Base-by-base conservation (phyloP, 805 yeast genomes). In the Sugiyamaella boreocaroliniensis region DNA sequence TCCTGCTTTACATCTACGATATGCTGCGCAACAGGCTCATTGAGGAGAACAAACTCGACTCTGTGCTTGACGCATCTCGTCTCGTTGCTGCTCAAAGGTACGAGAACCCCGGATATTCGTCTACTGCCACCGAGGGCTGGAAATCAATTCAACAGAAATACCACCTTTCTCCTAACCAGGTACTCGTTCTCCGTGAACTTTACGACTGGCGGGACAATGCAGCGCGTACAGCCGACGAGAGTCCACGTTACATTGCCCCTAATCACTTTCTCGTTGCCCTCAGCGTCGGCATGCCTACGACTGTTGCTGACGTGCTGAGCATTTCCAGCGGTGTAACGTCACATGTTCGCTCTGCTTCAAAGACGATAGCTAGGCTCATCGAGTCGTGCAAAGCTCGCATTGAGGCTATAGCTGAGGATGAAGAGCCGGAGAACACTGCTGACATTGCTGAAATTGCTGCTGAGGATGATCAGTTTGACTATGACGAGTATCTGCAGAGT, bases 191-290 rank as follows among this genome's bases (percentile, higher is more conserved):
- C 15, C 80, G 76, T 55, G 79, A 71, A 0, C 71, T 93, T 16
- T 87, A 78, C 60, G 74, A 79, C 43, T 93, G 97, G 97, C 79
- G 99, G 67, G 98, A 93, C 65, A 48, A 55, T 1, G 63, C 77
- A 37, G 98, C 97, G 1, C 76, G 95, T 58, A 59, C 71, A 40
- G 76, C 79, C 46, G 99, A 93, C 66, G 99, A 93, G 69, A 86
- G 95, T 1, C 80, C 85, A 1, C 74, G 95, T 55, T 92, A 73
- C 61, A 74, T 93, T 14, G 84, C 90, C 92, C 80, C 96, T 4
- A 89, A 88, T 63, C 93, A 85, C 60, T 66, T 84, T 12, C 64
- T 93, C 40, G 82, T 83, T 0, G 75, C 83, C 0, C 67, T 93
- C 44, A 82, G 82, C 4, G 70, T 76, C 3, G 60, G 76, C 40